Evolutionary conservation across 768 basidiomycete genomes (phyloP).

Genomic region (Mycena vitilis): DNA sequence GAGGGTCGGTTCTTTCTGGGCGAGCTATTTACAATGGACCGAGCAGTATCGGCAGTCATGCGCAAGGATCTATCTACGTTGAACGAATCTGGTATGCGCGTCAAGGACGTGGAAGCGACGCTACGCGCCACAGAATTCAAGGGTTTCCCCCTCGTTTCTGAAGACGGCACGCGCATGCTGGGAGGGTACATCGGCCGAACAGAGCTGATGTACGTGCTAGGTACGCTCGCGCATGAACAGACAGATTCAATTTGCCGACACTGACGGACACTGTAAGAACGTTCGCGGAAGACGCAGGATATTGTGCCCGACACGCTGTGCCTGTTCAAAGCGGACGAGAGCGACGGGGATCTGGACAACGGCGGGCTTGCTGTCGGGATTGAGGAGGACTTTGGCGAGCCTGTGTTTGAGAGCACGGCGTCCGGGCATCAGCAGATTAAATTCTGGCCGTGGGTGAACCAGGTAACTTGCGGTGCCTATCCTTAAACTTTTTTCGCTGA

Average conservation of each 20-base stretch:
- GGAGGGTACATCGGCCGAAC: conserved; percentile 90
- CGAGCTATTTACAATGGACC: conserved; percentile 19
- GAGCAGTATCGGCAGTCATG: conserved; percentile 90
- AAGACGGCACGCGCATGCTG: conserved; percentile 68
- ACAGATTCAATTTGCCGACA: neutral
- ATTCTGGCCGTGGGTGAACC: conserved; percentile 94
- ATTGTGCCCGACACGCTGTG: conserved; percentile 76
- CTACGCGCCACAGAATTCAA: conserved; percentile 82
- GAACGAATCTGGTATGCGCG: conserved; percentile 77
- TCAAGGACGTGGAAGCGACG: conserved; percentile 84
- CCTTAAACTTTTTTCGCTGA: conserved; percentile 6
- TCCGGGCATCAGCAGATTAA: conserved; percentile 65
- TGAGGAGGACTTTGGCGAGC: conserved; percentile 76
- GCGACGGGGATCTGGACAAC: conserved; percentile 64
- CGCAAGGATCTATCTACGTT: conserved; percentile 81
- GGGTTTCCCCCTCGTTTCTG: conserved; percentile 90
- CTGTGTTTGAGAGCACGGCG: conserved; percentile 71
- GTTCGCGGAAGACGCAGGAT: conserved; percentile 72
- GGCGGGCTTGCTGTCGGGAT: conserved; percentile 65
- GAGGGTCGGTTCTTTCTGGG: conserved; percentile 15
- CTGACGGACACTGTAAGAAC: conserved; percentile 60
- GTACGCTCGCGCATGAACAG: conserved; percentile 51
- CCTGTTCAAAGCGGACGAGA: conserved; percentile 66
- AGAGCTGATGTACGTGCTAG: conserved; percentile 87
- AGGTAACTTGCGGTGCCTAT: conserved; percentile 61